Percentiles rank a stretch among this genome's conserved stretches.
Evolutionary conservation across 1,284 basidiomycete species (phyloP).

Genomic region (Albatrellus sp.): DNA sequence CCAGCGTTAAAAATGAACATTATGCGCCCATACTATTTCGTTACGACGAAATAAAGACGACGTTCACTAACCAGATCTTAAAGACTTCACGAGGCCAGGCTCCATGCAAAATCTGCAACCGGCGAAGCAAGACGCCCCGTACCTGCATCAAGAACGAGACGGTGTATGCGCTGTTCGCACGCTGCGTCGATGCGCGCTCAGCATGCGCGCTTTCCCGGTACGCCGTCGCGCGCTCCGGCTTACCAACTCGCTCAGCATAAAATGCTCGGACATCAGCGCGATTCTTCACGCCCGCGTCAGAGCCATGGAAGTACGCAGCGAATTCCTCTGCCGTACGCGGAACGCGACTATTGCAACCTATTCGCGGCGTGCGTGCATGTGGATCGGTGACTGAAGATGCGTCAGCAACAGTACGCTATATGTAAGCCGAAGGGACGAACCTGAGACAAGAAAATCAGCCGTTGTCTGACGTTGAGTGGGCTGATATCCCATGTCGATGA

Average conservation of each 20-base stretch:
- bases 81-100: constrained; percentile 20
- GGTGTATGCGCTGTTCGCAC: neutral
- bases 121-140: neutral
- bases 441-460: constrained; percentile 44
- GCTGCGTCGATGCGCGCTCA: neutral
- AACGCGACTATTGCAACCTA: constrained; percentile 21
- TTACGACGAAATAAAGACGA: constrained; percentile 13
- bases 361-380: neutral
- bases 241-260: constrained; percentile 20
- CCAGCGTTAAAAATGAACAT: constrained; percentile 15
- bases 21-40: constrained; percentile 22
- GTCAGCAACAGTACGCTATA: neutral
- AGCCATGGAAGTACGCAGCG: constrained; percentile 32
- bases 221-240: constrained; percentile 14
- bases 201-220: constrained; percentile 34
- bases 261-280: constrained; percentile 25
- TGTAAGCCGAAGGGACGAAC: constrained; percentile 11
- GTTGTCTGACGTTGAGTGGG: constrained; percentile 46
- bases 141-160: constrained; percentile 1
- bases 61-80: no score
- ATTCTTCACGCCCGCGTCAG: constrained; percentile 28
- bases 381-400: constrained; percentile 28
- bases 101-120: constrained; percentile 52
- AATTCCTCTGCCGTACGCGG: constrained; percentile 41
- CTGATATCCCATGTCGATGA: constrained; percentile 50